Evolutionary conservation across 257 asterid genomes (phyloP).

Genomic region (Capsicum pubescens): DNA sequence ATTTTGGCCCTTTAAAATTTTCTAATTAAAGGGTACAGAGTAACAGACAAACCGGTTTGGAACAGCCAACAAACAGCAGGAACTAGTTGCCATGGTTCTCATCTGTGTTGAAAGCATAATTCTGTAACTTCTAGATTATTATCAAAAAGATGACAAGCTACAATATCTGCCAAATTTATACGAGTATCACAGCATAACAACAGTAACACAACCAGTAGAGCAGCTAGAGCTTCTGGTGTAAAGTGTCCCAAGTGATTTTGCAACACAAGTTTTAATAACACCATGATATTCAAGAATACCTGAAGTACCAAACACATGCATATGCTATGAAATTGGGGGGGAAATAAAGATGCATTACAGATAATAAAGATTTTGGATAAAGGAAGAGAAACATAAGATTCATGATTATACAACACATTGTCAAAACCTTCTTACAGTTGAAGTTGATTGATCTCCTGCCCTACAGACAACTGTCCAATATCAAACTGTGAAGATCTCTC

Average conservation of each 20-base stretch:
- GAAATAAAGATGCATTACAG: neutral
- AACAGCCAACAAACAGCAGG: neutral
- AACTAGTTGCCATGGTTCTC: neutral
- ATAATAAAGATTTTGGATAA: neutral
- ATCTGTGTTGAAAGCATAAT: conserved; percentile 57
- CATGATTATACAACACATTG: neutral
- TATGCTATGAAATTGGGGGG: neutral
- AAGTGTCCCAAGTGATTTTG: neutral
- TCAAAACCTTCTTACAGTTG: conserved; percentile 9
- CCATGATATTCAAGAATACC: neutral
- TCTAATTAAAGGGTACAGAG: neutral
- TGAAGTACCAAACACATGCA: neutral
- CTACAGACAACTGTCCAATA: neutral
- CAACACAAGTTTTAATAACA: neutral
- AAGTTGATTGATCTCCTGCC: conserved; percentile 21
- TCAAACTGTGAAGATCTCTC: neutral
- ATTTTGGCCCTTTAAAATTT: neutral
- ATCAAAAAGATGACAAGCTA: conserved; percentile 45
- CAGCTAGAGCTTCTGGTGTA: neutral
- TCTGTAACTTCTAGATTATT: conserved; percentile 47
- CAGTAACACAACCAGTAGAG: conserved; percentile 28
- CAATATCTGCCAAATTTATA: conserved; percentile 53
- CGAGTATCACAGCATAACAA: conserved; percentile 66
- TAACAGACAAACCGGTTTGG: neutral
- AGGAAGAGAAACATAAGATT: neutral